Conservation (phyloP, 345 rosid genomes). For the Citrus reticulata region DNA sequence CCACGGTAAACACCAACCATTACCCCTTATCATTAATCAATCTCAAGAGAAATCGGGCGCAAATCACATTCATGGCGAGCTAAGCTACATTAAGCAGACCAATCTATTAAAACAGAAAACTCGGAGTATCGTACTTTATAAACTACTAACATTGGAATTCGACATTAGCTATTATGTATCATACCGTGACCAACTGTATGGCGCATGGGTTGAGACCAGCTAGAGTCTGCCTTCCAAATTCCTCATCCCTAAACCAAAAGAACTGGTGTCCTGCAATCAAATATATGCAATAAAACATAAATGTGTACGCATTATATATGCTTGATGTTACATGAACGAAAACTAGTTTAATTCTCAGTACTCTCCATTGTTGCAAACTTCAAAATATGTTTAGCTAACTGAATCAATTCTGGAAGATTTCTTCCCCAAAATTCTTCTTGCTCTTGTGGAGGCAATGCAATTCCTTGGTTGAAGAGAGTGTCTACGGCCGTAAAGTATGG, state of each 20-base stretch:
- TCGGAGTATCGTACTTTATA: not conserved
- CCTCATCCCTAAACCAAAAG: conserved; percentile 78
- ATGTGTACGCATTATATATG: not conserved
- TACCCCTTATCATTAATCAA: too few species aligned
- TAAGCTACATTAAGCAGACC: too few species aligned
- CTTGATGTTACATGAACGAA: not conserved
- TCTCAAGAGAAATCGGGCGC: too few species aligned
- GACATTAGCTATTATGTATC: not conserved
- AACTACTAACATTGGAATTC: not conserved
- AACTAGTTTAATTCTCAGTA: conserved; percentile 20
- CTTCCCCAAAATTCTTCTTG: conserved; percentile 36
- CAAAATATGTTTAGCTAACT: conserved; percentile 36
- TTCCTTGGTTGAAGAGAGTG: conserved; percentile 55
- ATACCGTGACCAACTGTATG: conserved; percentile 57
- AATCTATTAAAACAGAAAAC: not conserved
- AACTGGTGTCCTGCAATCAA: conserved; percentile 53
- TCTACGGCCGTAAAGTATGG: conserved; percentile 68
- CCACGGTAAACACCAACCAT: too few species aligned
- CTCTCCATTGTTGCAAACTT: conserved; percentile 43
- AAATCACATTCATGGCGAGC: too few species aligned
- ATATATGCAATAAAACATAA: not conserved
- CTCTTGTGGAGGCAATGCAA: conserved; percentile 23
- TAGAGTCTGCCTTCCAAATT: conserved; percentile 71
- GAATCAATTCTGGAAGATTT: conserved; percentile 41
- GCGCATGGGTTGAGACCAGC: conserved; percentile 71